Conservation (phyloP, 148 eudicot genomes). For the Fagopyrum homotropicum region DNA sequence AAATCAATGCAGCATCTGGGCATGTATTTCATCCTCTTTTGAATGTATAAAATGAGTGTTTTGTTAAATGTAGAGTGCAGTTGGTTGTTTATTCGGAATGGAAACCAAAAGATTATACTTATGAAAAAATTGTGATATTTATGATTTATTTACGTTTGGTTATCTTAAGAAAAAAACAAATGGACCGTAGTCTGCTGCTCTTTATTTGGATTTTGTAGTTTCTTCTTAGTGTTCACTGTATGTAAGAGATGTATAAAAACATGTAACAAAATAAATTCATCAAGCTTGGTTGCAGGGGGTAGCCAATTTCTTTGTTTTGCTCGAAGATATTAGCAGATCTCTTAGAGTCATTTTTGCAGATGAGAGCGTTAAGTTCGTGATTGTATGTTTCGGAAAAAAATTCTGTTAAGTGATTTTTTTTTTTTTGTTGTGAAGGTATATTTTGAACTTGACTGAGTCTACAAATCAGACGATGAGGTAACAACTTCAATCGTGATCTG, state of each 20-base stretch:
- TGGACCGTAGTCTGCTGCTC: background rate
- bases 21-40: background rate
- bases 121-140: no score
- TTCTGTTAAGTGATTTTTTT: no score
- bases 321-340: background rate
- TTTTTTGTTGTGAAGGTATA: no score
- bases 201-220: background rate
- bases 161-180: no score
- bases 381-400: no score
- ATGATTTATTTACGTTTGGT: no score
- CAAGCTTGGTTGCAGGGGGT: background rate
- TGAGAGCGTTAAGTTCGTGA: no score
- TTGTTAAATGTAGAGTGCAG: background rate
- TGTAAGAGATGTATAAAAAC: background rate
- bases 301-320: background rate
- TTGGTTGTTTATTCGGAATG: background rate
- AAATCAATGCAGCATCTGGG: conserved; percentile 3
- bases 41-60: conserved; percentile 2
- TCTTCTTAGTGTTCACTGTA: background rate
- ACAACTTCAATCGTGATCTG: no score
- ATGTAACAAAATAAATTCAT: background rate
- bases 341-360: no score
- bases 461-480: no score
- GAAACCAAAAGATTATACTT: no score
- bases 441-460: no score